These are phyloP conservation scores for Aspergillus phoenicis DNA, from an alignment of 2,329 filamentous ascomycete species.

Conservation along the genomic window DNA sequence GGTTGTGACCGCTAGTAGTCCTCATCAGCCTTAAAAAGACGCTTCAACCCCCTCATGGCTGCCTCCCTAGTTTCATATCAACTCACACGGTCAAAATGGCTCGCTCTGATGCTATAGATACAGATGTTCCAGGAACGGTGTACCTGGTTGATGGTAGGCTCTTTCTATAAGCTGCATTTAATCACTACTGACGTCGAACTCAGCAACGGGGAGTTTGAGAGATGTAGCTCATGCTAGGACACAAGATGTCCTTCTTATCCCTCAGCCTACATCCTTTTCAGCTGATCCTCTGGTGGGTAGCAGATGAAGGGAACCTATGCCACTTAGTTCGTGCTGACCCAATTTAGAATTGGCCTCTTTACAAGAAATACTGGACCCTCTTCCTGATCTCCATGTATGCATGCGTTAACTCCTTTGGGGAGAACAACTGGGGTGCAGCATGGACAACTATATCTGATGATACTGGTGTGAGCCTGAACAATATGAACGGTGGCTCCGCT, in stretches of 20 bases:
- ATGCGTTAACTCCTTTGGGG: slow-evolving; percentile 45
- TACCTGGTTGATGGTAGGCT: slow-evolving; percentile 35
- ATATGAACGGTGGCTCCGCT: slow-evolving; percentile 47
- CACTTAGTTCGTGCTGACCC: not conserved
- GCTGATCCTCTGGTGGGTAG: slow-evolving; percentile 33
- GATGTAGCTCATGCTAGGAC: slow-evolving; percentile 27
- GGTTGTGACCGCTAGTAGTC: not conserved
- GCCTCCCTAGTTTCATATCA: too few species aligned
- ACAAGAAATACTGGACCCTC: slow-evolving; percentile 45
- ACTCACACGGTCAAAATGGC: slow-evolving; percentile 17
- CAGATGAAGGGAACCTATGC: not conserved
- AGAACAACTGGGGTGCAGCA: slow-evolving; percentile 46
- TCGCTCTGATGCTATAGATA: slow-evolving; percentile 20
- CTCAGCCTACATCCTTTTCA: slow-evolving; percentile 34
- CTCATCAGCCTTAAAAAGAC: not conserved
- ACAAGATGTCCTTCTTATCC: slow-evolving; percentile 37
- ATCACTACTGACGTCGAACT: not conserved
- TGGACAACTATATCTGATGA: slow-evolving; percentile 47
- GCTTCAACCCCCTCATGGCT: not conserved
- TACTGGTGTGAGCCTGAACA: slow-evolving; percentile 40
- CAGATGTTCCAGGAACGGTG: slow-evolving; percentile 39
- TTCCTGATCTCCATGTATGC: slow-evolving; percentile 45
- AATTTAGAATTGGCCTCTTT: slow-evolving; percentile 35
- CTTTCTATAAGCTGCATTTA: not conserved
- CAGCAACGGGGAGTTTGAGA: slow-evolving; percentile 21